Conservation (phyloP, 768 basidiomycete genomes). For the Tulasnella sp. region DNA sequence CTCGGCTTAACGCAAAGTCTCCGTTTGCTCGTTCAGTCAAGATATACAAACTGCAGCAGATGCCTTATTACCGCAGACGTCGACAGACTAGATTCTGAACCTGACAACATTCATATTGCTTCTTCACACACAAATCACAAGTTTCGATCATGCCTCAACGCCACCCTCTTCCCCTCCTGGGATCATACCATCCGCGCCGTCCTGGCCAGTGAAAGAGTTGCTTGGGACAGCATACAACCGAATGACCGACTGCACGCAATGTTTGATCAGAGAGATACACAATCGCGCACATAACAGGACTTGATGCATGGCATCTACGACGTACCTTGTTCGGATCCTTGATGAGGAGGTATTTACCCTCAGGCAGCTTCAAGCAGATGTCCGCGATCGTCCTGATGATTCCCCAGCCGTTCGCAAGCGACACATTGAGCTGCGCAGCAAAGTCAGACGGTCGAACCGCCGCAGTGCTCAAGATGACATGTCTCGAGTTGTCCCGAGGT, state of each 20-base stretch:
- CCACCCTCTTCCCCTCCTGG: constrained; percentile 32
- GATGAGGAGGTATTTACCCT: constrained; percentile 94
- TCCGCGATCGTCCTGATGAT: constrained; percentile 94
- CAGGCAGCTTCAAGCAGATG: constrained; percentile 89
- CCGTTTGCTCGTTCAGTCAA: constrained; percentile 34
- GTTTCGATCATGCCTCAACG: too few species aligned
- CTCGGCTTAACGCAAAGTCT: constrained; percentile 4
- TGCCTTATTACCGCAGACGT: background rate
- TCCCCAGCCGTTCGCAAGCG: constrained; percentile 94
- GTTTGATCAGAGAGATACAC: too few species aligned
- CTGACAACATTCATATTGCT: too few species aligned
- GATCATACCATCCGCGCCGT: constrained; percentile 43
- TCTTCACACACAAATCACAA: too few species aligned
- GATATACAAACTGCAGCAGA: constrained; percentile 59
- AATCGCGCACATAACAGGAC: background rate
- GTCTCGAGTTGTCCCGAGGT: constrained; percentile 88
- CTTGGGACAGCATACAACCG: constrained; percentile 88
- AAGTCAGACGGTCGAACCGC: constrained; percentile 93
- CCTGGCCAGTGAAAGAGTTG: constrained; percentile 73
- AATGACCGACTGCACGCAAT: constrained; percentile 95
- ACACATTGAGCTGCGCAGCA: constrained; percentile 89
- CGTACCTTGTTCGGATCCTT: constrained; percentile 99
- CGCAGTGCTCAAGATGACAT: constrained; percentile 89
- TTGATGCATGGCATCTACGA: background rate
- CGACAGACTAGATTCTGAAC: too few species aligned